Conservation (phyloP, 2,329 filamentous ascomycete genomes). For the Colletotrichum chrysophilum region DNA sequence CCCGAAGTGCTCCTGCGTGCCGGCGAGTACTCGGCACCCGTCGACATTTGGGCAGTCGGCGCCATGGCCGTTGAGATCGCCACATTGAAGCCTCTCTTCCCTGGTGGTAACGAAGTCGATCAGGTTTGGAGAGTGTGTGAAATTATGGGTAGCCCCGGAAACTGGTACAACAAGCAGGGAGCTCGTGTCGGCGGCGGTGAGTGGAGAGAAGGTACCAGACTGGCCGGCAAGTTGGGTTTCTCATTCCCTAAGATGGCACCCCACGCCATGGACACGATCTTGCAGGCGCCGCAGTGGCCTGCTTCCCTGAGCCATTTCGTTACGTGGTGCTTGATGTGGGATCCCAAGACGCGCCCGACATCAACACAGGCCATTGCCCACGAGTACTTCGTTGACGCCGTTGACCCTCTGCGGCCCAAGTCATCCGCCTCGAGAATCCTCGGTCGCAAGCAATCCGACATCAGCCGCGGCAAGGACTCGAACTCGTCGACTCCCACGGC, state of each 20-base stretch:
- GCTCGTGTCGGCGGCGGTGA: slow-evolving; percentile 90
- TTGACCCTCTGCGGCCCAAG: slow-evolving; percentile 91
- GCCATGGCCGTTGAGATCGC: slow-evolving; percentile 99
- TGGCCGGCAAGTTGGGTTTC: slow-evolving; percentile 96
- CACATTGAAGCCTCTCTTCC: slow-evolving; percentile 94
- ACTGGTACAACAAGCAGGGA: slow-evolving; percentile 95
- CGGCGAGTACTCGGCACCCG: slow-evolving; percentile 95
- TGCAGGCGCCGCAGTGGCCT: slow-evolving; percentile 92
- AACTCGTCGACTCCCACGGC: slow-evolving; percentile 62
- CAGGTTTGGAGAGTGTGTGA: slow-evolving; percentile 99
- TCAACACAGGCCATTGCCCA: slow-evolving; percentile 94
- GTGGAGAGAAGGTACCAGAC: slow-evolving; percentile 91
- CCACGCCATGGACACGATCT: slow-evolving; percentile 92
- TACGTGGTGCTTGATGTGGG: slow-evolving; percentile 99
- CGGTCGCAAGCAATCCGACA: slow-evolving; percentile 88
- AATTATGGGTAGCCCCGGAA: slow-evolving; percentile 98
- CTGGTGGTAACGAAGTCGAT: slow-evolving; percentile 96
- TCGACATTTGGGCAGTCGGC: slow-evolving; percentile 98
- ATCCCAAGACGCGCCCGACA: slow-evolving; percentile 89
- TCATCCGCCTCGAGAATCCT: slow-evolving; percentile 84
- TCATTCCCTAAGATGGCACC: slow-evolving; percentile 99
- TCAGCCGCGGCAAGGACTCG: slow-evolving; percentile 72
- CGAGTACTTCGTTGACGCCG: slow-evolving; percentile 91
- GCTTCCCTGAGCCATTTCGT: slow-evolving; percentile 88
- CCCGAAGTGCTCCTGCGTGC: slow-evolving; percentile 93